Percentiles rank a stretch among this genome's conserved stretches.
Evolutionary conservation across 1,284 basidiomycete genomes (phyloP).

Genomic region (Trametes sp.): DNA sequence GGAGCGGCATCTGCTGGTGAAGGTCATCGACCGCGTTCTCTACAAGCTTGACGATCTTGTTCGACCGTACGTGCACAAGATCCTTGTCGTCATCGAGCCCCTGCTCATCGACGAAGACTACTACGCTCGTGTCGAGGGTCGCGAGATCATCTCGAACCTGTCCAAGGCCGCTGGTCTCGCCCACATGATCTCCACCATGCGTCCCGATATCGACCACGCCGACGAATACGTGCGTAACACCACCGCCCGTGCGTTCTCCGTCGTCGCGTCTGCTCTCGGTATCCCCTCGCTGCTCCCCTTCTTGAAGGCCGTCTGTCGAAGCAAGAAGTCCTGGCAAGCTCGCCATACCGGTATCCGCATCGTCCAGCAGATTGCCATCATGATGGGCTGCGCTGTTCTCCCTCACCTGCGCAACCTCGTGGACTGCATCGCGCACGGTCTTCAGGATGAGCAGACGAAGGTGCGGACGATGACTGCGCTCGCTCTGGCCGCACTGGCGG

Average conservation of each 20-base stretch:
- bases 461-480: conserved; percentile 99
- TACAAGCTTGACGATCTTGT: conserved; percentile 99
- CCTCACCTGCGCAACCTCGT: conserved; percentile 97
- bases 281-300: conserved; percentile 98
- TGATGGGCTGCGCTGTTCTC: conserved; percentile 99
- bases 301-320: conserved; percentile 97
- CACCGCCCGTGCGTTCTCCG: conserved; percentile 98
- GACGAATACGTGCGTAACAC: conserved; percentile 99
- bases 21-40: conserved; percentile 98
- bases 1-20: conserved; percentile 97
- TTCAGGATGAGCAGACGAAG: conserved; percentile 98
- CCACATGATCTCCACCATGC: conserved; percentile 99
- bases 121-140: conserved; percentile 98
- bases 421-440: conserved; percentile 94
- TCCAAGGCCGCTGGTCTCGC: conserved; percentile 99
- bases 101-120: conserved; percentile 99
- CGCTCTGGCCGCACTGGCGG: conserved; percentile 94
- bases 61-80: conserved; percentile 99
- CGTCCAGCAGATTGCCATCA: conserved; percentile 99
- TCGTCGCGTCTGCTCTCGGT: conserved; percentile 97
- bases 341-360: conserved; percentile 99
- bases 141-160: conserved; percentile 98
- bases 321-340: conserved; percentile 99
- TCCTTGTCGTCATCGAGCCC: conserved; percentile 99
- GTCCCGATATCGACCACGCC: conserved; percentile 99